A percentile compares a stretch with the other conserved stretches of the same genome.
These are phyloP conservation scores for Naganishia liquefaciens DNA, from an alignment of 1,284 basidiomycete genomes.

Conservation along the genomic window DNA sequence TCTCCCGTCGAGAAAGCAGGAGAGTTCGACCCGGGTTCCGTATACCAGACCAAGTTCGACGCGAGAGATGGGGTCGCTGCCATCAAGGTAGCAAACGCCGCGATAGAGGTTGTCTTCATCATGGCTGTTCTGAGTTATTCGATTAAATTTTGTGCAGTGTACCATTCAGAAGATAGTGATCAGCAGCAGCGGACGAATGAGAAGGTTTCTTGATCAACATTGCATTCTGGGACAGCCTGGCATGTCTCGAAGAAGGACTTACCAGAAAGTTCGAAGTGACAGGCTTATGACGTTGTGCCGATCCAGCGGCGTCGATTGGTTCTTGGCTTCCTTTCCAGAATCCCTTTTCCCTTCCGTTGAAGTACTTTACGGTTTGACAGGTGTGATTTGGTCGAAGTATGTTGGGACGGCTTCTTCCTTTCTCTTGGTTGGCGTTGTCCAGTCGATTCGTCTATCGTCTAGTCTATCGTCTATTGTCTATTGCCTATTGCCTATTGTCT, in stretches of 20 bases:
- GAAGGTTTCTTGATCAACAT: no score
- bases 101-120: not conserved
- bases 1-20: constrained; percentile 42
- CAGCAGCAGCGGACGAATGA: not conserved
- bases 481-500: no score
- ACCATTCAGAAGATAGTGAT: not conserved
- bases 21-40: constrained; percentile 38
- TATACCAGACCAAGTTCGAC: constrained; percentile 39
- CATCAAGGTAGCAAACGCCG: constrained; percentile 1
- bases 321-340: not conserved
- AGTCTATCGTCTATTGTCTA: no score
- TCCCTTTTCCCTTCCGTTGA: not conserved
- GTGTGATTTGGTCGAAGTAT: no score
- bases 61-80: constrained; percentile 9
- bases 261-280: not conserved
- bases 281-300: not conserved
- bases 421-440: no score
- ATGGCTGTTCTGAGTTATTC: not conserved
- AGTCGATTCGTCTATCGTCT: no score
- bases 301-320: not conserved
- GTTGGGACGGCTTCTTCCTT: no score
- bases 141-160: not conserved
- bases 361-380: not conserved
- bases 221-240: no score
- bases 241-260: not conserved